Base-by-base conservation (phyloP, 305 asterid genomes). In the Ilex paraguariensis region DNA sequence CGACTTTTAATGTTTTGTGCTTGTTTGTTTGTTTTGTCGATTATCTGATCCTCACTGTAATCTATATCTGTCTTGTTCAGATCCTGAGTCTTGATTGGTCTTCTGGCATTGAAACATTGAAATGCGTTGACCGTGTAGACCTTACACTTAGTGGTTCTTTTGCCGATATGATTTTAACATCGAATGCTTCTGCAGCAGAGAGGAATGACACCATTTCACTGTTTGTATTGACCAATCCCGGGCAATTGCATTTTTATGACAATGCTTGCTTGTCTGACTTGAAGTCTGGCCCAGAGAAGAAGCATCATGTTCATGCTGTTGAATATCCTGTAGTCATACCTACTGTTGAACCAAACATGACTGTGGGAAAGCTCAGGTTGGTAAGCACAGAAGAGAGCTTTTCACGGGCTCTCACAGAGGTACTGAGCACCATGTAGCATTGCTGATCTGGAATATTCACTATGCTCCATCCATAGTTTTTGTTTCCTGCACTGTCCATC, bases 41-140 rank as follows among this genome's bases (percentile, higher is more conserved):
- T 9, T 31, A 28, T 56, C 10, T 56, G 39, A 56, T 3, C 11
- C n/a, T 28, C 60, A 28, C 42, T 14, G 4, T 7, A 21, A 15
- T 54, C 3, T 15, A 11, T 30, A 55, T 55, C 39, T 56, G 15
- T 32, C 39, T 61, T 64, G 70, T 76, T 75, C 96, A 93, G 99
- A 83, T 93, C 70, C 91, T 93, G 17, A 86, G 86, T 78, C 95
- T 93, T 71, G 91, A 93, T 76, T 93, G 97, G 96, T 93, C 99
- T 64, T 86, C 87, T 54, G 96, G 96, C 60, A 77, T 90, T 66
- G 72, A 85, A 70, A 81, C 75, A 66, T 60, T 94, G 84, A 90
- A 90, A 80, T 88, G 95, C 72, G 63, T 79, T 30, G 84, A 77
- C 61, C 95, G 95, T 58, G 73, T 93, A 77, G 96, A 93, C 84